phyloP scores from a whole-genome alignment of 2,329 filamentous ascomycete genomes.

The Hyphodiscus sp. region DNA sequence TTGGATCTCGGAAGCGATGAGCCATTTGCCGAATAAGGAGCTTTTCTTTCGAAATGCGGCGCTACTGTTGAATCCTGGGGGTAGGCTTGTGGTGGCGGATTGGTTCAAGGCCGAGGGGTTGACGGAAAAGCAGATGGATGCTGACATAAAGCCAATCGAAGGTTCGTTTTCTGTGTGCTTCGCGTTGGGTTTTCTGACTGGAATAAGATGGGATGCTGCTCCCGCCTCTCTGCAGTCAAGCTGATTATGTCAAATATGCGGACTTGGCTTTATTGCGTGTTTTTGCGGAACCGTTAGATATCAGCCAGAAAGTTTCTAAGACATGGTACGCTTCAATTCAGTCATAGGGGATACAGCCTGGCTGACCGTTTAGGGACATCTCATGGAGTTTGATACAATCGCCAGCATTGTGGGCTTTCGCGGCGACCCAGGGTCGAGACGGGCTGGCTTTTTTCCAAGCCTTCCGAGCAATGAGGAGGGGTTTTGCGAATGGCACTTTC shows the following conservation, averaged over 20 bases:
- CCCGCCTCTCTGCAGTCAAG: constrained; percentile 47
- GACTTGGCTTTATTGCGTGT: constrained; percentile 39
- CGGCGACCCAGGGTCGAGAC: constrained; percentile 52
- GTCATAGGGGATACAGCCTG: not conserved
- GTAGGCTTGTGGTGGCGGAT: constrained; percentile 51
- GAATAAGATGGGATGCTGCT: constrained; percentile 51
- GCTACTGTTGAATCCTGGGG: constrained; percentile 41
- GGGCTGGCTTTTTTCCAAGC: constrained; percentile 55
- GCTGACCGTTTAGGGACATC: constrained; percentile 45
- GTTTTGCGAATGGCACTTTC: constrained; percentile 52
- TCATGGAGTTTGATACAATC: constrained; percentile 54
- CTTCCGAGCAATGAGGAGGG: constrained; percentile 54
- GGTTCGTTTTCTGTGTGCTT: constrained; percentile 29
- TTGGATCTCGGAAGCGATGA: constrained; percentile 57
- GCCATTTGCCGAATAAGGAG: constrained; percentile 52
- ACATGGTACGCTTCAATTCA: constrained; percentile 43
- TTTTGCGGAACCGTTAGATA: constrained; percentile 42
- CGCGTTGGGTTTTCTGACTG: not conserved
- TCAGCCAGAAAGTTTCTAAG: constrained; percentile 50
- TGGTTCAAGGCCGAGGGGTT: constrained; percentile 52
- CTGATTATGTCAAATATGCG: constrained; percentile 48
- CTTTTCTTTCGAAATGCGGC: constrained; percentile 50
- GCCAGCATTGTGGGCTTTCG: constrained; percentile 54
- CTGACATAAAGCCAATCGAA: constrained; percentile 54
- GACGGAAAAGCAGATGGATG: constrained; percentile 37